Evolutionary conservation across 495 filamentous ascomycete species (phyloP), one percentile per base, ranked within the genome.

Genomic region (Xylaria scruposa): DNA sequence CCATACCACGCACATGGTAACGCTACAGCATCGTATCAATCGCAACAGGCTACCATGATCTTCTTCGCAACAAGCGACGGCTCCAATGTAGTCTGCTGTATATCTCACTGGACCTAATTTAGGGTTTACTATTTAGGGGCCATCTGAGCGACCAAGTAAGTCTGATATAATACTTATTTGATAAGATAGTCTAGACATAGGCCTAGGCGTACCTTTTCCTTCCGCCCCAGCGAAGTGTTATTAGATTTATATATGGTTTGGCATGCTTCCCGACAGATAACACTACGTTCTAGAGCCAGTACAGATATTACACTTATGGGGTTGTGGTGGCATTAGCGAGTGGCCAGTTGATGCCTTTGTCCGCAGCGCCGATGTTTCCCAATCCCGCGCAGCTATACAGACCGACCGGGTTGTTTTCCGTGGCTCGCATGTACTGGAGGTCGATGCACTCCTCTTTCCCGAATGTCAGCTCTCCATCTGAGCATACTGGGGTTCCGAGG

Each of bases 261-360:
- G 24, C 26, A 54, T 24, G 51, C 21, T 38, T 24, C 59, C 59
- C 19, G 26, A 24, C 59, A 42, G 19, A 40, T 15, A 26, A 24
- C 59, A 26, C 59, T 26, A 21, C n/a, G 1, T 40, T 31, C 33
- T 26, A 21, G 47, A 67, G 46, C 33, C 19, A 42, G 33, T 21
- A 33, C 3, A 29, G 21, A 19, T 17, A 4, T 51, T 4, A 7
- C 6, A 10, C 36, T 56, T 33, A 56, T 33, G 47, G 38, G 24
- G 67, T 44, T 10, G 73, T 49, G 21, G 78, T 78, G 10, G 75
- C 85, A 65, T 85, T 80, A 38, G 78, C 75, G 2, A 86, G 77
- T 3, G 85, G 85, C 85, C 85, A 88, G 77, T 87, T 87, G 74
- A 87, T 86, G 5, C 85, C 85, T 78, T 85, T 85, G 77, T 88